These are phyloP conservation scores for Westerdykella ornata DNA, from an alignment of 2,329 filamentous ascomycete genomes.

Conservation along the genomic window DNA sequence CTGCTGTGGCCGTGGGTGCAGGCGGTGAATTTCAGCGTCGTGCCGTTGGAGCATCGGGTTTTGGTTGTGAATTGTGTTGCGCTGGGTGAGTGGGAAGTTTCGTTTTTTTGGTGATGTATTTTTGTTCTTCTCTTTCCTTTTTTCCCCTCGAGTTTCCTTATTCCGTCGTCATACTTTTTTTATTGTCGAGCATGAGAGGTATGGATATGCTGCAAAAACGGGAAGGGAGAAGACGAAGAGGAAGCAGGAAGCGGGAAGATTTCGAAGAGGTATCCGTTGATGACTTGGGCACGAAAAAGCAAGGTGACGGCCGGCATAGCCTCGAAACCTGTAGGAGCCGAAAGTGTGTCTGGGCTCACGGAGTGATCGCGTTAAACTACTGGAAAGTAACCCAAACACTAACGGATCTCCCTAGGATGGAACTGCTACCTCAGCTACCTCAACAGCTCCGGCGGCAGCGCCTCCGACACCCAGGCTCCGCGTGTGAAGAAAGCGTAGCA, in stretches of 20 bases:
- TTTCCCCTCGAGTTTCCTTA: neutral
- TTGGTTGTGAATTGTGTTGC: constrained; percentile 80
- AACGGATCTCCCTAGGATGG: constrained; percentile 31
- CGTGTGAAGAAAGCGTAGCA: neutral
- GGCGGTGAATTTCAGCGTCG: constrained; percentile 76
- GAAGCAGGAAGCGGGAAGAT: too few species aligned
- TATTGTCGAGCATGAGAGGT: too few species aligned
- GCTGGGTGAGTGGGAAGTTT: constrained; percentile 54
- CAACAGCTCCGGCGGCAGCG: constrained; percentile 27
- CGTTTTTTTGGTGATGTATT: too few species aligned
- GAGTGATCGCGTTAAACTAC: neutral
- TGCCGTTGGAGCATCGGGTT: constrained; percentile 76
- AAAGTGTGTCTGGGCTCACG: neutral
- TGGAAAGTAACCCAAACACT: too few species aligned
- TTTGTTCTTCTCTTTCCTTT: constrained; percentile 1
- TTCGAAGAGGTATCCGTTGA: too few species aligned
- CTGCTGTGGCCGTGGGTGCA: constrained; percentile 84
- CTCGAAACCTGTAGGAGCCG: too few species aligned
- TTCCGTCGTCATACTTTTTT: too few species aligned
- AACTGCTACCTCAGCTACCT: constrained; percentile 39
- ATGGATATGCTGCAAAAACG: too few species aligned
- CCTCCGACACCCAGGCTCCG: neutral
- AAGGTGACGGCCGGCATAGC: too few species aligned
- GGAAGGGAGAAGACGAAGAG: too few species aligned
- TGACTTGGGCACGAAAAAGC: too few species aligned